Evolutionary conservation across 495 filamentous ascomycete species (phyloP).

Genomic region (Emericellopsis terricola): DNA sequence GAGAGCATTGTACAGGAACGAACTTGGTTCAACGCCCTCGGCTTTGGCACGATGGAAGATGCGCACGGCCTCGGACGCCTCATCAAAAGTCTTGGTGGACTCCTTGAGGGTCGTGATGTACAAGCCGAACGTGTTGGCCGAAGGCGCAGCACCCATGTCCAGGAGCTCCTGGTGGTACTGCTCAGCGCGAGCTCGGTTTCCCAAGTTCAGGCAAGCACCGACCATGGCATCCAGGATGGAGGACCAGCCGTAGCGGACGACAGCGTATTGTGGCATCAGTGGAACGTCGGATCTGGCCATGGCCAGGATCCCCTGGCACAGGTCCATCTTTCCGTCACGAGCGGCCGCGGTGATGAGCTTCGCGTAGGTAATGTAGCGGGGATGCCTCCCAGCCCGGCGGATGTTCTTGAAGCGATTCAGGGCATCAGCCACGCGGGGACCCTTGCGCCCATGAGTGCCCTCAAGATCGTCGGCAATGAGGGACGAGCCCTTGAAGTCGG

Average conservation of each 20-base stretch:
- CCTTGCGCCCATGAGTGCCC: constrained; percentile 45
- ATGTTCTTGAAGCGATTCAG: constrained; percentile 75
- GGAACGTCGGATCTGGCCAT: constrained; percentile 83
- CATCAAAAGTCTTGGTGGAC: constrained; percentile 91
- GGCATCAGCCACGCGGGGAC: constrained; percentile 60
- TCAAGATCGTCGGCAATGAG: constrained; percentile 80
- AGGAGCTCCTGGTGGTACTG: constrained; percentile 82
- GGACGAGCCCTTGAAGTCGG: constrained; percentile 81
- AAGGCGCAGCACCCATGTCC: constrained; percentile 72
- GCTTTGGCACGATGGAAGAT: constrained; percentile 86
- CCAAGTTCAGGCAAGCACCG: constrained; percentile 71
- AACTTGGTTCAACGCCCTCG: constrained; percentile 90
- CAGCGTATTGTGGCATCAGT: constrained; percentile 56
- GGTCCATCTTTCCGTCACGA: constrained; percentile 56
- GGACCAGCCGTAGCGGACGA: constrained; percentile 85
- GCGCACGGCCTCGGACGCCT: constrained; percentile 88
- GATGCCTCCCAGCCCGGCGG: constrained; percentile 77
- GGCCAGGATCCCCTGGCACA: constrained; percentile 69
- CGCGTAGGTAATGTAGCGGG: constrained; percentile 87
- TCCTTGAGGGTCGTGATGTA: constrained; percentile 96
- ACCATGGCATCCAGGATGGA: constrained; percentile 94
- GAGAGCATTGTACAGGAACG: constrained; percentile 94
- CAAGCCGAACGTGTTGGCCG: constrained; percentile 91
- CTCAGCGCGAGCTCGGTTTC: constrained; percentile 58
- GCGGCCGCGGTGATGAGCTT: constrained; percentile 86